Percentiles rank a stretch among this genome's conserved stretches.
phyloP scores from a whole-genome alignment of 116 monocot genomes.

The Cymodocea nodosa region DNA sequence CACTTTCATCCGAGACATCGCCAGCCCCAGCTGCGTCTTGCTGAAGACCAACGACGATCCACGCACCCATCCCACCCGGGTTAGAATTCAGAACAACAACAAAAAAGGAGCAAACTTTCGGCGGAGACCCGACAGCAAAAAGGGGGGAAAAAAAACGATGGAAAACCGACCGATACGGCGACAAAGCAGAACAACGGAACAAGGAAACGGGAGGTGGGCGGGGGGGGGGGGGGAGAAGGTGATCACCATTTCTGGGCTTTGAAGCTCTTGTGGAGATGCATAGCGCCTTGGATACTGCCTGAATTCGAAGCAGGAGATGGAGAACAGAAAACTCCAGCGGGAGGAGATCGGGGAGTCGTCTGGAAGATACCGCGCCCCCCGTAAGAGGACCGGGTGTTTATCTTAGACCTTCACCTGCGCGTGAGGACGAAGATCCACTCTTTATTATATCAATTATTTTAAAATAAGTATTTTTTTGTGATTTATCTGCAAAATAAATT shows the following conservation, averaged over 20 bases:
- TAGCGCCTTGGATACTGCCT: not conserved
- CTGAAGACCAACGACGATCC: conserved; percentile 25
- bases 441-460: too few relatives aligned
- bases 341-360: not conserved
- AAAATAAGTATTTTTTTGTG: too few relatives aligned
- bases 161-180: not conserved
- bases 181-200: not conserved
- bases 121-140: not conserved
- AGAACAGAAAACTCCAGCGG: too few relatives aligned
- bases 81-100: not conserved
- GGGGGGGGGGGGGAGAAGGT: too few relatives aligned
- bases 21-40: conserved; percentile 82
- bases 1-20: conserved; percentile 63
- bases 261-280: conserved; percentile 45
- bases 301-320: not conserved
- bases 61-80: not conserved
- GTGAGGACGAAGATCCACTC: too few relatives aligned
- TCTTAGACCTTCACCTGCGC: too few relatives aligned
- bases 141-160: too few relatives aligned
- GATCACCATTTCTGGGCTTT: conserved; percentile 49
- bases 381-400: not conserved
- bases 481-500: too few relatives aligned
- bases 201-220: not conserved
- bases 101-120: not conserved
- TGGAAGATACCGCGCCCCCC: too few relatives aligned